phyloP scores from a whole-genome alignment of 2,329 filamentous ascomycete genomes.

The Ophiobolus disseminans region DNA sequence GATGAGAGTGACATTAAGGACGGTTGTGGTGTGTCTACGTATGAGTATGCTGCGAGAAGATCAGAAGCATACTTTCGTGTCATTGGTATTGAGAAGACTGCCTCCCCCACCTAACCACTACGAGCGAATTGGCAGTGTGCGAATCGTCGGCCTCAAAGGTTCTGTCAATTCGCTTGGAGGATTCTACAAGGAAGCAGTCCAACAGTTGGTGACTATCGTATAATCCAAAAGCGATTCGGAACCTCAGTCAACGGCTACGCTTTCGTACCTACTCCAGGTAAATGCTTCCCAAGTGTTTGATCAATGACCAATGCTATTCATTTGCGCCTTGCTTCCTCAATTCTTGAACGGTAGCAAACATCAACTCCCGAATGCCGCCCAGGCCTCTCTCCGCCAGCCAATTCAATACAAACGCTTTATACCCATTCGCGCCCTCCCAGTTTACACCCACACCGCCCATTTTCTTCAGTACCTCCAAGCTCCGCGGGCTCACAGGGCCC shows the following conservation, averaged over 20 bases:
- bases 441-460: conserved; percentile 70
- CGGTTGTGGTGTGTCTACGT: not conserved
- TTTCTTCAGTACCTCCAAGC: conserved; percentile 67
- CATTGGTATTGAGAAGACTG: not conserved
- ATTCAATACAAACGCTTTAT: conserved; percentile 73
- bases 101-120: not conserved
- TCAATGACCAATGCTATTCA: too few species aligned
- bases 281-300: too few species aligned
- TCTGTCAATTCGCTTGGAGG: not conserved
- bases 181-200: not conserved
- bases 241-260: too few species aligned
- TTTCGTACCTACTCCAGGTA: too few species aligned
- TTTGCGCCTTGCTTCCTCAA: conserved; percentile 61
- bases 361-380: conserved; percentile 71
- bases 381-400: conserved; percentile 71
- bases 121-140: not conserved
- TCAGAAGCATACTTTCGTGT: not conserved
- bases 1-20: not conserved
- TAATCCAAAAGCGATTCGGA: too few species aligned
- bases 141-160: not conserved
- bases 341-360: conserved; percentile 83
- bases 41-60: not conserved
- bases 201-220: too few species aligned
- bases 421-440: conserved; percentile 80
- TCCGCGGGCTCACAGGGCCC: conserved; percentile 71